Percentiles rank a stretch among this genome's conserved stretches.
Conservation (phyloP, 2,329 filamentous ascomycete genomes). For the Stachybotrys chartarum region DNA sequence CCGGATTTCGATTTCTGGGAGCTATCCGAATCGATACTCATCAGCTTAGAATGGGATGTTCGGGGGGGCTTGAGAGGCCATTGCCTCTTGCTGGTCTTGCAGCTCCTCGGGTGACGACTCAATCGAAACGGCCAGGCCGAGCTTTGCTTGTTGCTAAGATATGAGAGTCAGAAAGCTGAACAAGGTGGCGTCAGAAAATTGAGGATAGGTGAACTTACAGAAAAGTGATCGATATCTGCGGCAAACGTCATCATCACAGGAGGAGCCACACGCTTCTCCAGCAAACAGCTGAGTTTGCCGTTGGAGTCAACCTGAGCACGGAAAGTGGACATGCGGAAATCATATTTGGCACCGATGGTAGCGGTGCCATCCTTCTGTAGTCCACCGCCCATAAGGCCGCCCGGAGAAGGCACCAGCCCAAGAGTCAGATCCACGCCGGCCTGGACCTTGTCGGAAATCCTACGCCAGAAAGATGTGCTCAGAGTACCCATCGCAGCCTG, state of each 20-base stretch:
- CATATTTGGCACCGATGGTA: slow-evolving; percentile 93
- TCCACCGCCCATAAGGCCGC: slow-evolving; percentile 68
- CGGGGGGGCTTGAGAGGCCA: slow-evolving; percentile 40
- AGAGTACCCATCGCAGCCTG: slow-evolving; percentile 76
- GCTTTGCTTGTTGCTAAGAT: slow-evolving; percentile 83
- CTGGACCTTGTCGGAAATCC: slow-evolving; percentile 89
- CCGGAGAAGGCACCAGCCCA: slow-evolving; percentile 61
- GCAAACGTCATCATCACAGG: slow-evolving; percentile 92
- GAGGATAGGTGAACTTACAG: slow-evolving; percentile 53
- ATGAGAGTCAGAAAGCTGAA: too few relatives aligned
- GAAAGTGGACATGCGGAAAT: slow-evolving; percentile 94
- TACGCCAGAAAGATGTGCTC: slow-evolving; percentile 90
- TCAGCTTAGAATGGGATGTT: slow-evolving; percentile 59
- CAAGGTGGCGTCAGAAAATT: too few relatives aligned
- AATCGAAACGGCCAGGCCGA: slow-evolving; percentile 88
- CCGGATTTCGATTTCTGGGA: too few relatives aligned
- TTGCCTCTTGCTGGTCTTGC: slow-evolving; percentile 71
- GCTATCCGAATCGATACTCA: neutral
- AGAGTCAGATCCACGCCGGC: slow-evolving; percentile 93
- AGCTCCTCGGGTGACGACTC: slow-evolving; percentile 80
- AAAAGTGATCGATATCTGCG: slow-evolving; percentile 91
- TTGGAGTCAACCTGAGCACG: slow-evolving; percentile 92
- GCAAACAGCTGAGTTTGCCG: slow-evolving; percentile 83
- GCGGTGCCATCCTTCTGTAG: slow-evolving; percentile 81
- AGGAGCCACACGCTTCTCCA: slow-evolving; percentile 93